Evolutionary conservation across 768 basidiomycete species (phyloP).

Genomic region (Termitomyces sp.): DNA sequence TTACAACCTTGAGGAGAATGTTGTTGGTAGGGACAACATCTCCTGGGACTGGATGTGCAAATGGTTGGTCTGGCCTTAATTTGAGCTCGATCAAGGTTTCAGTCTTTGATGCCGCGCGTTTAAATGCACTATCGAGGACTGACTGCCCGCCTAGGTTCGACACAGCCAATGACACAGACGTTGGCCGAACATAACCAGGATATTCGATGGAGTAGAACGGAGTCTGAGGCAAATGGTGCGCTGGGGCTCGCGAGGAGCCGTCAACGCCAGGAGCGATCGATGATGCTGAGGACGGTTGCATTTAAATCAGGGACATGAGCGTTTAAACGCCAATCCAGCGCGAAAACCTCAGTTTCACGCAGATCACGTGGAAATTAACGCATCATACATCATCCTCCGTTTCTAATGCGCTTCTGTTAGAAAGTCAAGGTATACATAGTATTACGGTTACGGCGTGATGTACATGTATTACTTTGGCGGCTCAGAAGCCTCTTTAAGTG

Average conservation of each 20-base stretch:
- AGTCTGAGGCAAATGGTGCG: constrained; percentile 43
- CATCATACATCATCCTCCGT: neutral
- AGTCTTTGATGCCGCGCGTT: constrained; percentile 52
- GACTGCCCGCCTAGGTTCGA: constrained; percentile 64
- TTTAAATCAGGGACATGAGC: neutral
- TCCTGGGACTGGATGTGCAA: constrained; percentile 80
- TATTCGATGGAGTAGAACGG: constrained; percentile 84
- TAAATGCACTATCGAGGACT: constrained; percentile 73
- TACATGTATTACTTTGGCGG: constrained; percentile 10
- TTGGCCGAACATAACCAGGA: constrained; percentile 72
- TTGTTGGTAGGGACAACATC: constrained; percentile 74
- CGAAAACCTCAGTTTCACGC: neutral
- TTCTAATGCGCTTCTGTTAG: neutral
- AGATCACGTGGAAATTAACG: neutral
- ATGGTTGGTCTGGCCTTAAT: constrained; percentile 68
- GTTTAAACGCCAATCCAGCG: no score
- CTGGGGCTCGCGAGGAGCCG: constrained; percentile 20
- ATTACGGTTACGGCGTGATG: neutral
- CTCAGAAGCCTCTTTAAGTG: constrained; percentile 17
- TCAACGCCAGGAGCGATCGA: neutral
- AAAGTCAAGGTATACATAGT: neutral
- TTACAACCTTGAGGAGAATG: constrained; percentile 80
- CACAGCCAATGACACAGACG: constrained; percentile 59
- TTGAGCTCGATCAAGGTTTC: constrained; percentile 72
- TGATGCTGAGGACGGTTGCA: constrained; percentile 9